Conservation (phyloP, 2,329 filamentous ascomycete species). For the Ophiostoma novo-ulmi region DNA sequence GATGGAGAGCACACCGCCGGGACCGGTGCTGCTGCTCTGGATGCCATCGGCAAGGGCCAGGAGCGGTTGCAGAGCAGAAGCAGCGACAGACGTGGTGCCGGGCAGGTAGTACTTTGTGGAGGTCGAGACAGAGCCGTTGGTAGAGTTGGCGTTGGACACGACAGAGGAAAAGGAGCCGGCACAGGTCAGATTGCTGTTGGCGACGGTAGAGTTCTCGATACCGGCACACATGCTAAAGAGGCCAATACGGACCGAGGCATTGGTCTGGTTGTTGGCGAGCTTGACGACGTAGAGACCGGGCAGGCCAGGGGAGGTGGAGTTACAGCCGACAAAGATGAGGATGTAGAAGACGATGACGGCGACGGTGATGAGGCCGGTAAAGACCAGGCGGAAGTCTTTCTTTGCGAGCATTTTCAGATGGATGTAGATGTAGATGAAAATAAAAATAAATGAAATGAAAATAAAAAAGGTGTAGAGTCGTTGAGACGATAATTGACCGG, state of each 20-base stretch:
- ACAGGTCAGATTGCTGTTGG: conserved; percentile 24
- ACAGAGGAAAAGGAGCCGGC: conserved; percentile 23
- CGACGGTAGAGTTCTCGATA: not conserved
- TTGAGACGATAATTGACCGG: not conserved
- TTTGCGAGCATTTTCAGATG: conserved; percentile 13
- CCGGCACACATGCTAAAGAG: conserved; percentile 28
- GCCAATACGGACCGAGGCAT: conserved; percentile 27
- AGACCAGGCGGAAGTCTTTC: conserved; percentile 18
- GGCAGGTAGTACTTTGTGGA: conserved; percentile 22
- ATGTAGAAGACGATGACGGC: conserved; percentile 23
- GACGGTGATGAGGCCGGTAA: conserved; percentile 19
- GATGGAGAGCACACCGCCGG: conserved; percentile 23
- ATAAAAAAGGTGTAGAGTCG: not conserved
- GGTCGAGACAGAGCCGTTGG: conserved; percentile 14
- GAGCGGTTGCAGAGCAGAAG: conserved; percentile 23
- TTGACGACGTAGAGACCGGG: conserved; percentile 28
- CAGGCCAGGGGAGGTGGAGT: conserved; percentile 28
- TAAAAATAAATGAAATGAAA: not conserved
- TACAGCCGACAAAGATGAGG: conserved; percentile 28
- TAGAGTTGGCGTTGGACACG: conserved; percentile 12
- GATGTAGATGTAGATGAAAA: not conserved
- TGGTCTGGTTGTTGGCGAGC: conserved; percentile 26
- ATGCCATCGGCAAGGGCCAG: conserved; percentile 23
- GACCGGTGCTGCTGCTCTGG: conserved; percentile 25
- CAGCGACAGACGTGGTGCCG: conserved; percentile 22